phyloP scores from a whole-genome alignment of 192 early-diverging fungal species.

The Backusella parvicylindrica region DNA sequence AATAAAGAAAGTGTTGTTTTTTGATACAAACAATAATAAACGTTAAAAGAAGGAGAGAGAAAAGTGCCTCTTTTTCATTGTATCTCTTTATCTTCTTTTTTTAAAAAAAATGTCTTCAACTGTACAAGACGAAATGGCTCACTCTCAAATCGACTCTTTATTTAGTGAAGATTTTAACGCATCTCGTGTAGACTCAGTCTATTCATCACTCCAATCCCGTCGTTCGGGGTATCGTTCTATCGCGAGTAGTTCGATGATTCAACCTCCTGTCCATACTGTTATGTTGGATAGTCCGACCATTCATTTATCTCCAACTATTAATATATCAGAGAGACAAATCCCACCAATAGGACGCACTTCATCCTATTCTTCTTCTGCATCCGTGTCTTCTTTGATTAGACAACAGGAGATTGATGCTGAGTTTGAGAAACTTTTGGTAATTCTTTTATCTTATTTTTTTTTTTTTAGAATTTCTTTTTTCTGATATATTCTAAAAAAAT shows the following conservation, averaged over 20 bases:
- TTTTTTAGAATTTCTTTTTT: not conserved
- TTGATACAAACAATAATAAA: not conserved
- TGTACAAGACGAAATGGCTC: constrained; percentile 6
- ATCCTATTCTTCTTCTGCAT: not conserved
- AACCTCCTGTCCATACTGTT: constrained; percentile 22
- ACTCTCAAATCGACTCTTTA: constrained; percentile 8
- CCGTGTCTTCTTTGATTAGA: not conserved
- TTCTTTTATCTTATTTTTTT: too few species aligned
- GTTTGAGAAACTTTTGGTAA: constrained; percentile 29
- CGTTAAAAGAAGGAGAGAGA: not conserved
- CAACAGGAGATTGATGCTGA: constrained; percentile 25
- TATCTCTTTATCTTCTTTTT: not conserved
- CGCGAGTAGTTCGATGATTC: constrained; percentile 13
- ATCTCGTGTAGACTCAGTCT: constrained; percentile 27
- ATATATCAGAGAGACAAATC: not conserved
- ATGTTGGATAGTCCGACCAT: constrained; percentile 1
- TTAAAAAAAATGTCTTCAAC: not conserved
- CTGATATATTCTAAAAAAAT: not conserved
- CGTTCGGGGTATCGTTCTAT: constrained; percentile 2
- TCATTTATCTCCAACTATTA: not conserved
- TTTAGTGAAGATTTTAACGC: constrained; percentile 11
- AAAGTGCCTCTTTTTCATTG: not conserved
- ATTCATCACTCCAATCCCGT: constrained; percentile 22
- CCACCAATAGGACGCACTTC: not conserved
- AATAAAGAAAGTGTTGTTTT: not conserved